Conservation (phyloP, 495 filamentous ascomycete species). For the Neurospora sp. region DNA sequence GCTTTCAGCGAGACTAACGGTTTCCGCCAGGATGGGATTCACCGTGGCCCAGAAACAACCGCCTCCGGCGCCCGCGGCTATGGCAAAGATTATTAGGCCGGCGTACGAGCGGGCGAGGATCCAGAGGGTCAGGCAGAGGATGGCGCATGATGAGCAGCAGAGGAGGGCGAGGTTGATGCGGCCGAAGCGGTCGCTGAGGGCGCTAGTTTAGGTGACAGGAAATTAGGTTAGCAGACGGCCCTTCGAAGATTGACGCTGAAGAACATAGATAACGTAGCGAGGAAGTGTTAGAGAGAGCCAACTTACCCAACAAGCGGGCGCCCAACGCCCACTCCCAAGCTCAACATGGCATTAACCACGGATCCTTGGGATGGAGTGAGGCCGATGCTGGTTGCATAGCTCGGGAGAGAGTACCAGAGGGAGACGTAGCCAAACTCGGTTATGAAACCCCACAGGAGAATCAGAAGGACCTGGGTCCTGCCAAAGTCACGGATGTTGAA, state of each 20-base stretch:
- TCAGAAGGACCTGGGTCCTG: constrained; percentile 48
- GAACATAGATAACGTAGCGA: neutral
- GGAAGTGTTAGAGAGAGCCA: neutral
- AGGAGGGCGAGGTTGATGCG: constrained; percentile 50
- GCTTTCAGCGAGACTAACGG: constrained; percentile 50
- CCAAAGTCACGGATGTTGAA: constrained; percentile 7
- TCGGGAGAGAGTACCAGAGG: constrained; percentile 53
- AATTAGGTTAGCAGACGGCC: neutral
- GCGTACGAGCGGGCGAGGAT: constrained; percentile 50
- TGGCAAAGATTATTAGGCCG: constrained; percentile 55
- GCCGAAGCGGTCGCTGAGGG: constrained; percentile 48
- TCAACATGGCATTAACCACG: constrained; percentile 55
- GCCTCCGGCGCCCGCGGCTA: constrained; percentile 50
- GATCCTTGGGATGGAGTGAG: constrained; percentile 51
- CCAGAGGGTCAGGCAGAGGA: constrained; percentile 54
- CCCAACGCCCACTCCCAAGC: constrained; percentile 53
- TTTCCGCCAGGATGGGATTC: constrained; percentile 63
- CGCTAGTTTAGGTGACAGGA: neutral
- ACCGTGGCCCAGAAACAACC: constrained; percentile 66
- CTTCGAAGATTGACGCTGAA: neutral
- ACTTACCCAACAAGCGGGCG: constrained; percentile 51
- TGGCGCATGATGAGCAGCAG: constrained; percentile 4
- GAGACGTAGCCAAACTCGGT: constrained; percentile 60
- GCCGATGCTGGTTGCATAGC: constrained; percentile 51
- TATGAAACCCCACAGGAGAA: constrained; percentile 55